Evolutionary conservation across 164 flowering plant species (phyloP), one percentile per base, ranked within the genome.

Genomic region (Kingdonia uniflora): DNA sequence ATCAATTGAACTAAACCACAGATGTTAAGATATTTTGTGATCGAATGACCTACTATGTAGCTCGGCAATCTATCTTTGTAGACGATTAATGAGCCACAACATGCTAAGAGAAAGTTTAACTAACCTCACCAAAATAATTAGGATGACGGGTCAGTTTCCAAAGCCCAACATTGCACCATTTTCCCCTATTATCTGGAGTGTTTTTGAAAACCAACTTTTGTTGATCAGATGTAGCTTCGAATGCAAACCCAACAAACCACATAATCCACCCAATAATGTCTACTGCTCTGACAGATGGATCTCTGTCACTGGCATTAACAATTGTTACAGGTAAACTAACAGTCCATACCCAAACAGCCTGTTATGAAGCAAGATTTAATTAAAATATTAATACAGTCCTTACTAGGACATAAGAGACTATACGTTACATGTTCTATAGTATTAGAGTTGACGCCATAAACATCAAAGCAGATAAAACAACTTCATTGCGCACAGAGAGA

Each of bases 331-430:
- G 98, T 60, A 91, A 74, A 71, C 90, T 85, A 66, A 91, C 98
- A 54, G 86, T 76, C 98, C 98, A 91, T 7, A 84, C 96, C 98
- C 98, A 91, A n/a, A 87, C 74, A 53, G 96, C 98, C 98, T 91
- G 80, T 58, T 59, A 64, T 19, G n/a, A 42, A 29, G 35, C 4
- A 29, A 29, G 35, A n/a, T n/a, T n/a, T n/a, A n/a, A n/a, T 29
- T 29, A 8, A 8, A 3, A 29, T 29, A 29, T 4, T 29, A 63
- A 52, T 19, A 16, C 59, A 62, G 24, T 46, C n/a, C 5, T 16
- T 10, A 19, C 51, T 44, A 10, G 60, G 48, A 7, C 40, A 43
- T 38, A 2, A 39, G 33, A 44, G 17, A 39, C 19, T 42, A 19
- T 20, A 8, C 54, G 23, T 42, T 19, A 17, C 42, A 49, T 42